These are phyloP conservation scores for Peronospora belbahrii DNA, from an alignment of 352 stramenopile genomes.

Conservation along the genomic window DNA sequence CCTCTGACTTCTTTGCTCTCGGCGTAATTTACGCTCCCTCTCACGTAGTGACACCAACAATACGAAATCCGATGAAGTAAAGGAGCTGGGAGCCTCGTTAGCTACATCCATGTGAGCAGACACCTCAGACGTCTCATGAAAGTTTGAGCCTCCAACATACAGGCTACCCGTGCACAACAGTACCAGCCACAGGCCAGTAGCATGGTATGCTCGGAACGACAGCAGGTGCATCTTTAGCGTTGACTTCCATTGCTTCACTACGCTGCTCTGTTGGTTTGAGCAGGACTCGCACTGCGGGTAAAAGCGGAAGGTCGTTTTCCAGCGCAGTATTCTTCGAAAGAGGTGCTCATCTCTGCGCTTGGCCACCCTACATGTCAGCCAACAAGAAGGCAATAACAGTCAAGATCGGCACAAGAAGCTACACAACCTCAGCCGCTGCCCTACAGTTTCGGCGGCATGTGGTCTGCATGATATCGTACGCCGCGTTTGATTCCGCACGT, in stretches of 20 bases:
- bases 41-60: conserved; percentile 46
- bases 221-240: conserved; percentile 60
- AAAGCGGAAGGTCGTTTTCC: conserved; percentile 64
- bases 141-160: conserved; percentile 62
- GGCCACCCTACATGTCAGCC: conserved; percentile 36
- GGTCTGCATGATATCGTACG: conserved; percentile 71
- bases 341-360: conserved; percentile 42
- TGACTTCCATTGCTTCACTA: conserved; percentile 58
- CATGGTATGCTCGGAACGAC: conserved; percentile 65
- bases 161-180: conserved; percentile 65
- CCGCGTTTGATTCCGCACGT: conserved; percentile 65
- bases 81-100: conserved; percentile 8
- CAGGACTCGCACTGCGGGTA: conserved; percentile 80
- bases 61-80: conserved; percentile 33
- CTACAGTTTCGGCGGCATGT: conserved; percentile 82
- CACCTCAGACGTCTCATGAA: conserved; percentile 57
- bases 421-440: conserved; percentile 1
- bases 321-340: conserved; percentile 31
- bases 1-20: conserved; percentile 24
- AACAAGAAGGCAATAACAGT: conserved; percentile 2
- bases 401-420: conserved; percentile 1
- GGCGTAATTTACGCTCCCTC: conserved; percentile 44
- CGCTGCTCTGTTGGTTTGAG: conserved; percentile 62
- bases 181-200: conserved; percentile 74
- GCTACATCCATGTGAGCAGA: conserved; percentile 9